A percentile compares a stretch with the other conserved stretches of the same genome.
Evolutionary conservation across 441 rosid species (phyloP).

Genomic region (Theobroma grandiflorum): DNA sequence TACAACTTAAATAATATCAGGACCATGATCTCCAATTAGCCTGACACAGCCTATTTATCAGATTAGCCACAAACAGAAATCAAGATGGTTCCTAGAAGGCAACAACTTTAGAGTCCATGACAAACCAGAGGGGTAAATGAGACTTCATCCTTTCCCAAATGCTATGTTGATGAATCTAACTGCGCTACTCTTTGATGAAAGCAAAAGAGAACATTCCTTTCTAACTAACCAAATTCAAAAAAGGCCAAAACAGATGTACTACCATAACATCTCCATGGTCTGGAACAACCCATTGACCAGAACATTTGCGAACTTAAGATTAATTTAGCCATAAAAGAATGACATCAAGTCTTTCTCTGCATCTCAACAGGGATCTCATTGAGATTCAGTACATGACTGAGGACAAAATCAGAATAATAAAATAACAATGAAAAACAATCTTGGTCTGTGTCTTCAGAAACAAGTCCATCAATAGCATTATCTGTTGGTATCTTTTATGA

Average conservation of each 20-base stretch:
- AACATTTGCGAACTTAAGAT: not conserved
- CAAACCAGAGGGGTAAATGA: not conserved
- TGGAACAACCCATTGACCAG: not conserved
- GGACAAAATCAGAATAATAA: not conserved
- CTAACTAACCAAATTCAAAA: not conserved
- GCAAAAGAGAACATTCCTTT: not conserved
- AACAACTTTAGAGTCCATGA: not conserved
- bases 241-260: not conserved
- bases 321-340: not conserved
- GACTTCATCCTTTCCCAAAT: not conserved
- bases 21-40: not conserved
- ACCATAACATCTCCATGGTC: slow-evolving; percentile 5
- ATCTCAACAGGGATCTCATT: not conserved
- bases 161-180: not conserved
- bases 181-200: not conserved
- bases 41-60: not conserved
- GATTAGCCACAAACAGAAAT: not conserved
- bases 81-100: not conserved
- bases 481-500: not conserved
- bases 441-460: not conserved
- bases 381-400: not conserved
- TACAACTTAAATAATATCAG: not conserved
- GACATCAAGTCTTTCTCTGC: not conserved
- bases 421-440: not conserved
- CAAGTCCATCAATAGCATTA: not conserved